Conservation (phyloP, 2,329 filamentous ascomycete species). For the Diaporthe caulivora region DNA sequence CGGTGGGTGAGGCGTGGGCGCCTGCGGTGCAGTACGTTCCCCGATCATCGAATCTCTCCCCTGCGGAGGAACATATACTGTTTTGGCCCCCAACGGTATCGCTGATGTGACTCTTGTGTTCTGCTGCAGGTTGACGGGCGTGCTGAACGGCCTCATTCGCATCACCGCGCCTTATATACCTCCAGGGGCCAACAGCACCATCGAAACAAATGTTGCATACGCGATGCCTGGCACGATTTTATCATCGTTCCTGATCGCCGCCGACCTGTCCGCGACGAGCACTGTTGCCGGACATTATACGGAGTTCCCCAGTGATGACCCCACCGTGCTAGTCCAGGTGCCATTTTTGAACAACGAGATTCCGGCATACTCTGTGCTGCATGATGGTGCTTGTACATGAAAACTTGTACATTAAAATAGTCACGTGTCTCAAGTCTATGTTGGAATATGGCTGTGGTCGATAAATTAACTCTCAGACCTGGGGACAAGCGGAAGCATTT, state of each 20-base stretch:
- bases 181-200: slow-evolving; percentile 36
- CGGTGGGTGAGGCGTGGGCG: slow-evolving; percentile 50
- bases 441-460: not conserved
- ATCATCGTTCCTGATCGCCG: slow-evolving; percentile 49
- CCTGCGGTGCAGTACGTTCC: slow-evolving; percentile 47
- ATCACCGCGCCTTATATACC: slow-evolving; percentile 47
- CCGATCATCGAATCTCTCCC: too few relatives aligned
- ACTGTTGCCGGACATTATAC: slow-evolving; percentile 48
- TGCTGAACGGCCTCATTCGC: slow-evolving; percentile 50
- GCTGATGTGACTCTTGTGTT: not conserved
- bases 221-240: slow-evolving; percentile 47
- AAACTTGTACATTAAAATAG: not conserved
- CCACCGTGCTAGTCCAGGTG: slow-evolving; percentile 49
- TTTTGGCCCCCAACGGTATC: not conserved
- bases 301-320: slow-evolving; percentile 51
- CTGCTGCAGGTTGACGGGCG: slow-evolving; percentile 45
- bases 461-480: not conserved
- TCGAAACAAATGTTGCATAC: slow-evolving; percentile 44
- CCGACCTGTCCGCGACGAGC: slow-evolving; percentile 46
- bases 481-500: too few relatives aligned
- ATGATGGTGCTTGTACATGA: slow-evolving; percentile 46
- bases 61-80: too few relatives aligned
- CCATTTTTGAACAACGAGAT: slow-evolving; percentile 45
- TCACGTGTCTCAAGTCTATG: not conserved
- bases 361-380: slow-evolving; percentile 47